Conservation (phyloP, 2,329 filamentous ascomycete species). For the Penicillium sp. region DNA sequence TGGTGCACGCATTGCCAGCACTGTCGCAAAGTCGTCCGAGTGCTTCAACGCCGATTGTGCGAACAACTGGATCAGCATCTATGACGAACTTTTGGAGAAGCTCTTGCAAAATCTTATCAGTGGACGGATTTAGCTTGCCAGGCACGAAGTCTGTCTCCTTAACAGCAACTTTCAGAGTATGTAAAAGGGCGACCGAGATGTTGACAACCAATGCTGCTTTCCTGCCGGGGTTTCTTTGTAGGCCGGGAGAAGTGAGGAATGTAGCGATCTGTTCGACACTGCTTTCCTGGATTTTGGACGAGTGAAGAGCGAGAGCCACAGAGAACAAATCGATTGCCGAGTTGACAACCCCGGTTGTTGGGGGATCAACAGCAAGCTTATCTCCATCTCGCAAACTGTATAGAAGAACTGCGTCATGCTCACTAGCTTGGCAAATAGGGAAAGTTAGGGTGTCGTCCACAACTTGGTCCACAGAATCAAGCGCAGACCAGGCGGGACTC, state of each 20-base stretch:
- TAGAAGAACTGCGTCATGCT: conserved; percentile 82
- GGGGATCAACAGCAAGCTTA: conserved; percentile 66
- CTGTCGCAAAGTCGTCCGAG: conserved; percentile 80
- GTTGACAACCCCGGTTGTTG: conserved; percentile 91
- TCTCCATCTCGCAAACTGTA: conserved; percentile 60
- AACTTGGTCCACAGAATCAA: conserved; percentile 39
- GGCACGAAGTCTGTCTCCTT: conserved; percentile 72
- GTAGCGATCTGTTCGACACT: conserved; percentile 91
- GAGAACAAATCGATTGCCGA: conserved; percentile 91
- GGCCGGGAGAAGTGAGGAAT: conserved; percentile 74
- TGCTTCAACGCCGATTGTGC: conserved; percentile 79
- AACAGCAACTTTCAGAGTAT: conserved; percentile 77
- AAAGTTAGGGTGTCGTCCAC: conserved; percentile 47
- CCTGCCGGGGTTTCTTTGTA: conserved; percentile 82
- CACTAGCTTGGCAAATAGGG: conserved; percentile 77
- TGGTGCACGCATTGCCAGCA: conserved; percentile 86
- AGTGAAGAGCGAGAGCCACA: conserved; percentile 83
- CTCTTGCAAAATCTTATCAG: conserved; percentile 69
- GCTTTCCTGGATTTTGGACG: conserved; percentile 90
- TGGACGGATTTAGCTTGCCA: conserved; percentile 72
- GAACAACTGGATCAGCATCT: conserved; percentile 80
- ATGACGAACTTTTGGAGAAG: conserved; percentile 79
- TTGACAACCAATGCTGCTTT: conserved; percentile 92
- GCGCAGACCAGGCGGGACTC: conserved; percentile 47
- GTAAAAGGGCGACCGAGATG: conserved; percentile 75